These are phyloP conservation scores for Cladosporium oxysporum DNA, from an alignment of 2,329 filamentous ascomycete genomes.

Conservation along the genomic window DNA sequence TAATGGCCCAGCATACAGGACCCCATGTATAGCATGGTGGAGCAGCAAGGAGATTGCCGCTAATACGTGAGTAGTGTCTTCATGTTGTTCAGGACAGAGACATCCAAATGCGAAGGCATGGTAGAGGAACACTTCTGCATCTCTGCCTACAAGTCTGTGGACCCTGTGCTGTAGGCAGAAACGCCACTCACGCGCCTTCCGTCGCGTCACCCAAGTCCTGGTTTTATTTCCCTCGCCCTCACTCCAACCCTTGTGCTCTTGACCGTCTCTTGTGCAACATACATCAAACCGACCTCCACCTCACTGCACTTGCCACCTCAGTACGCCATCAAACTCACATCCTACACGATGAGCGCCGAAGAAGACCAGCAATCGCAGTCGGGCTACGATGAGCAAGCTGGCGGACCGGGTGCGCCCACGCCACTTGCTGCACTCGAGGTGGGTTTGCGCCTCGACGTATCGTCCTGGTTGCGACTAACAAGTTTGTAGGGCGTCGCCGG, in stretches of 20 bases:
- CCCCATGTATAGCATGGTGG: background rate
- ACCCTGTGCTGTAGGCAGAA: background rate
- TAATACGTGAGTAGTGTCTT: no score
- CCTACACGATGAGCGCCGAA: slow-evolving; percentile 48
- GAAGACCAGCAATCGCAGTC: slow-evolving; percentile 68
- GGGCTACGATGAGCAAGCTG: slow-evolving; percentile 68
- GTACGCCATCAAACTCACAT: background rate
- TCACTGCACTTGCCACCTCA: background rate
- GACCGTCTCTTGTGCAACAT: background rate
- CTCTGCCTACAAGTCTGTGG: background rate
- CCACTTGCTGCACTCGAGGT: slow-evolving; percentile 85
- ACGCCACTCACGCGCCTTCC: background rate
- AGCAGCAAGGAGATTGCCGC: no score
- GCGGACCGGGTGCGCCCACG: slow-evolving; percentile 90
- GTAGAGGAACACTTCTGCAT: no score
- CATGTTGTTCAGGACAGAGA: no score
- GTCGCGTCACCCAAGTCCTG: background rate
- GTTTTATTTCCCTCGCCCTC: background rate
- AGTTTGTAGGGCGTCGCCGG: slow-evolving; percentile 74
- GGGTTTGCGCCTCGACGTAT: slow-evolving; percentile 24
- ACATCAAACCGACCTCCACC: background rate
- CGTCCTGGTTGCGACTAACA: slow-evolving; percentile 20
- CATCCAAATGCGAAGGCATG: no score
- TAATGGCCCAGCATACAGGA: background rate
- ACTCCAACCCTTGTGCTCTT: background rate